Conservation (phyloP, 495 filamentous ascomycete genomes). For the Lineolata rhizophorae region DNA sequence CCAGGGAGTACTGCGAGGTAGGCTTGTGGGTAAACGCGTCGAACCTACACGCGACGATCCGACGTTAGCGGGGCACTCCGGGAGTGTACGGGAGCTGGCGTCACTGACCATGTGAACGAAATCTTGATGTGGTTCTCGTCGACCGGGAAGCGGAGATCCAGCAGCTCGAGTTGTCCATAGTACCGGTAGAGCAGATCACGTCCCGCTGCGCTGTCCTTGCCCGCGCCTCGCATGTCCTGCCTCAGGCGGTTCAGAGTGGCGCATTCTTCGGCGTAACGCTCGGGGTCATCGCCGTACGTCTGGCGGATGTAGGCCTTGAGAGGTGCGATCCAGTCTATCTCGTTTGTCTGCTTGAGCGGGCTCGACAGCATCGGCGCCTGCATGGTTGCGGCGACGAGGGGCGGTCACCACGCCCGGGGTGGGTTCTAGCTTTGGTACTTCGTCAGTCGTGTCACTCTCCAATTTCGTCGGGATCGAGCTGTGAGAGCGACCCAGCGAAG, state of each 20-base stretch:
- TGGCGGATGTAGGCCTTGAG: conserved; percentile 84
- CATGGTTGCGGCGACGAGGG: conserved; percentile 30
- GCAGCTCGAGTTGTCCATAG: conserved; percentile 85
- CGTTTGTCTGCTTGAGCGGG: conserved; percentile 94
- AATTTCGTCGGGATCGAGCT: no score
- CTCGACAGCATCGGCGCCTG: conserved; percentile 81
- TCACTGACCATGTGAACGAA: conserved; percentile 78
- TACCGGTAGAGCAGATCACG: conserved; percentile 90
- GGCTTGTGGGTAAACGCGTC: conserved; percentile 96
- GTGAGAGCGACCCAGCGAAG: no score
- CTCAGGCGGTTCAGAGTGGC: conserved; percentile 85
- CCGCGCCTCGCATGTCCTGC: conserved; percentile 96
- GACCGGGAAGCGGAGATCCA: conserved; percentile 88
- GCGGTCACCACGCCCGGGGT: no score
- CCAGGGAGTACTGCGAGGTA: conserved; percentile 86
- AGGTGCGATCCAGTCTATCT: conserved; percentile 93
- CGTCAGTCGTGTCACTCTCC: no score
- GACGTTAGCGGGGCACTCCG: conserved; percentile 2
- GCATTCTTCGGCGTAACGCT: conserved; percentile 86
- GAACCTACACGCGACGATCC: conserved; percentile 39
- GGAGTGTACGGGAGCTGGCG: neutral
- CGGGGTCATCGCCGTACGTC: conserved; percentile 90
- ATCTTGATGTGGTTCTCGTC: conserved; percentile 99
- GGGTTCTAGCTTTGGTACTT: no score
- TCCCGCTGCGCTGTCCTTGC: conserved; percentile 87